phyloP scores from a whole-genome alignment of 306 rosid genomes.

The Carpinus viminea region DNA sequence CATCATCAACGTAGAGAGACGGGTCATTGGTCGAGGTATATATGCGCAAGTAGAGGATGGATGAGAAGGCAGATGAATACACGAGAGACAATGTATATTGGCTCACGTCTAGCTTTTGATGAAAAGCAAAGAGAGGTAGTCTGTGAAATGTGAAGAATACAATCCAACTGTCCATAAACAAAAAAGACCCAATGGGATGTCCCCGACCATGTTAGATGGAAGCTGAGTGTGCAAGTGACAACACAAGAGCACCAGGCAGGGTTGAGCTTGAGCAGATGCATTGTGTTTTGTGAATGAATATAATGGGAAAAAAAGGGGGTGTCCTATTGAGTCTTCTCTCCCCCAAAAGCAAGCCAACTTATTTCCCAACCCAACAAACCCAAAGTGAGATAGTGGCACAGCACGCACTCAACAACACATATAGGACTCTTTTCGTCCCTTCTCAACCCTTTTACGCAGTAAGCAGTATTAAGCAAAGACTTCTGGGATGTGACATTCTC shows the following conservation, averaged over 20 bases:
- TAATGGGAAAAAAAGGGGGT: conserved; percentile 14
- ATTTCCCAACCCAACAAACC: background rate
- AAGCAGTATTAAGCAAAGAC: background rate
- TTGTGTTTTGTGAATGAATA: background rate
- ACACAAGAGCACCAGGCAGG: conserved; percentile 2
- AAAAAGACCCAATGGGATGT: conserved; percentile 18
- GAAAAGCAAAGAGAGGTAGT: background rate
- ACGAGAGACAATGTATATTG: background rate
- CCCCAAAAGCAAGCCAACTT: background rate
- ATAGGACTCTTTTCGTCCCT: conserved; percentile 28
- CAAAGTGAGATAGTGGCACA: conserved; percentile 22
- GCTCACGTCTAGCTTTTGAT: background rate
- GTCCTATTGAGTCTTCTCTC: background rate
- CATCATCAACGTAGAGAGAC: no score
- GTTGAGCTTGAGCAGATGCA: background rate
- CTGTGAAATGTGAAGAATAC: background rate
- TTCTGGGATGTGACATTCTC: conserved; percentile 2
- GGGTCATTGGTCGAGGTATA: background rate
- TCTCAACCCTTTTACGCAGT: background rate
- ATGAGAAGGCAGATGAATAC: background rate
- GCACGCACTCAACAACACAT: conserved; percentile 17
- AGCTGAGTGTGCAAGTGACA: conserved; percentile 28
- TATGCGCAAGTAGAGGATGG: background rate
- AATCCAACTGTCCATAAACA: background rate
- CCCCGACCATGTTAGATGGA: conserved; percentile 29